Evolutionary conservation across 352 stramenopile species (phyloP), one percentile per base, ranked within the genome.

Genomic region (Sclerospora graminicola): DNA sequence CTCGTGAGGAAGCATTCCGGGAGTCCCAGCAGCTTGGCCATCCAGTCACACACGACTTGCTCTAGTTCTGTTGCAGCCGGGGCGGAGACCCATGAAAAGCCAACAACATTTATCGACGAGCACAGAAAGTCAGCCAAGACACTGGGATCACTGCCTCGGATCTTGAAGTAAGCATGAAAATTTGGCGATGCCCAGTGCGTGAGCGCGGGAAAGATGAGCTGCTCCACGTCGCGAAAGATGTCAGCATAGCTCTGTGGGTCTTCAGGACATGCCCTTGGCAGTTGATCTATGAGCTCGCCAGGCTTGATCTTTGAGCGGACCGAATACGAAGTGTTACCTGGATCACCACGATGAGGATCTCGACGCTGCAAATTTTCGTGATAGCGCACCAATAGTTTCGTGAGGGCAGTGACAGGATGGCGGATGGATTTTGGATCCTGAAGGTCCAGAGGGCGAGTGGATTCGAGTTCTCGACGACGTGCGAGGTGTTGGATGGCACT

Each of bases 161-260:
- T 37, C 31, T 78, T 78, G 48, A 80, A 84, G 51, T 82, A 84
- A 19, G 66, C 67, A 29, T 75, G 77, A 53, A 86, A 86, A 41
- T 73, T 63, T 20, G 65, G 65, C 37, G 70, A 66, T 42, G 68
- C 58, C 76, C 76, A 88, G 56, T 88, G 72, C 9, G 69, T 83
- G 16, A 88, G 55, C 9, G 60, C 68, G 0, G 76, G 76, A 41
- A 88, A 55, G 27, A 88, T 81, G 41, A 32, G 28, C 11, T 32
- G 27, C 46, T 82, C 57, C 8, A 62, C 52, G 51, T 83, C 72
- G 18, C 55, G 51, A 64, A 84, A 82, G 53, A 85, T 84, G 15
- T 60, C 53, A 14, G 56, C 60, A 56, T 78, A 84, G 27, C 58
- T 66, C 51, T 85, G 66, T 9, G 66, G 62, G 31, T 60, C 39